Evolutionary conservation across 305 asterid genomes (phyloP).

Genomic region (Petunia hybrid): DNA sequence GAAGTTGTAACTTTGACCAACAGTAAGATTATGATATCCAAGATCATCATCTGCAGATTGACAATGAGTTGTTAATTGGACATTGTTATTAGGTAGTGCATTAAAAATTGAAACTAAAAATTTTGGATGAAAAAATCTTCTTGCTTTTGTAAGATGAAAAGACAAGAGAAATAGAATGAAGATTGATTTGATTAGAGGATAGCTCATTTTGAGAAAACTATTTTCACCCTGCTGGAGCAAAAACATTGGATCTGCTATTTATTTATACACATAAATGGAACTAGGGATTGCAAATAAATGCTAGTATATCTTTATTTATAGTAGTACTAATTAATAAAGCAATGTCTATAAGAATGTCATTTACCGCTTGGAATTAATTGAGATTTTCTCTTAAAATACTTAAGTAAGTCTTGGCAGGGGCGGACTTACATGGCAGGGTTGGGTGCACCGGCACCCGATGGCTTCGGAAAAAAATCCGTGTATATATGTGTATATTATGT

Average conservation of each 20-base stretch:
- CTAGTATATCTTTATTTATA: no score
- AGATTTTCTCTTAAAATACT: no score
- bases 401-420: no score
- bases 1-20: neutral
- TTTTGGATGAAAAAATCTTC: neutral
- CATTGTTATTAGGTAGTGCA: neutral
- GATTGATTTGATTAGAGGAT: neutral
- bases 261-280: neutral
- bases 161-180: neutral
- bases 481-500: no score
- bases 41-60: neutral
- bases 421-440: no score
- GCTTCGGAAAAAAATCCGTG: no score
- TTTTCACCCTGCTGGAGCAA: neutral
- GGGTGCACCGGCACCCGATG: no score
- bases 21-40: neutral
- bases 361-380: no score
- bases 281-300: neutral
- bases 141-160: neutral
- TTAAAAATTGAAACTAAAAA: no score
- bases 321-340: no score
- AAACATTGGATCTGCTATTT: neutral
- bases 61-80: neutral
- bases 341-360: no score
- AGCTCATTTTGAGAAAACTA: neutral